Evolutionary conservation across 257 asterid genomes (phyloP).

Genomic region (Primulina huaijiensis): DNA sequence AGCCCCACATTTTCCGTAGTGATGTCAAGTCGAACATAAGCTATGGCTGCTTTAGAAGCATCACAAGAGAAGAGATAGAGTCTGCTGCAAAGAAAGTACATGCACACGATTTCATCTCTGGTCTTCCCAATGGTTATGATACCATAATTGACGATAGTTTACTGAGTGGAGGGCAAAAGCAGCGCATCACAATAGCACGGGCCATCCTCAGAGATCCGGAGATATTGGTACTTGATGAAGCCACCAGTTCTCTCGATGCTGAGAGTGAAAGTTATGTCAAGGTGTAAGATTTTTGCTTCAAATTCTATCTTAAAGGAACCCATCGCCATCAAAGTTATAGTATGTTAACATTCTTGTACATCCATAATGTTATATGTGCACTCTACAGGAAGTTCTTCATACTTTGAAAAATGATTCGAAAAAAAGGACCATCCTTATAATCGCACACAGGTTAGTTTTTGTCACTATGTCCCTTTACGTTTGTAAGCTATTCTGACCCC

Average conservation of each 20-base stretch:
- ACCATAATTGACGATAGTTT: conserved; percentile 45
- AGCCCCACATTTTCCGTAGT: conserved; percentile 48
- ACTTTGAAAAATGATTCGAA: conserved; percentile 29
- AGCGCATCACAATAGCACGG: conserved; percentile 69
- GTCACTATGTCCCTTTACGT: not conserved
- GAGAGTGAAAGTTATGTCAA: conserved; percentile 46
- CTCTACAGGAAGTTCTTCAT: conserved; percentile 38
- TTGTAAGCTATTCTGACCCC: not conserved
- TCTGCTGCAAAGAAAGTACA: conserved; percentile 45
- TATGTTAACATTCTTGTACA: not conserved
- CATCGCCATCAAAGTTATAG: not conserved
- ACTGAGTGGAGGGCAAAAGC: conserved; percentile 67
- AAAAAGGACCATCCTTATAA: conserved; percentile 36
- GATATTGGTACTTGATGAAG: conserved; percentile 56
- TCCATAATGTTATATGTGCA: not conserved
- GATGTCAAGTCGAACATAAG: conserved; percentile 51
- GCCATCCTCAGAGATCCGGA: conserved; percentile 59
- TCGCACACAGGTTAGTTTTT: conserved; percentile 41
- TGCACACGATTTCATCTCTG: conserved; percentile 47
- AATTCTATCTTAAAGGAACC: not conserved
- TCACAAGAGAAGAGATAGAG: conserved; percentile 44
- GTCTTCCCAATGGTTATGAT: conserved; percentile 51
- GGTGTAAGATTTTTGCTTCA: conserved; percentile 22
- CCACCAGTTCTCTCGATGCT: conserved; percentile 69
- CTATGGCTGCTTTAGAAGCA: conserved; percentile 44